Base-by-base conservation (phyloP, 192 early-diverging fungal species). In the Rhizophagus clarus region DNA sequence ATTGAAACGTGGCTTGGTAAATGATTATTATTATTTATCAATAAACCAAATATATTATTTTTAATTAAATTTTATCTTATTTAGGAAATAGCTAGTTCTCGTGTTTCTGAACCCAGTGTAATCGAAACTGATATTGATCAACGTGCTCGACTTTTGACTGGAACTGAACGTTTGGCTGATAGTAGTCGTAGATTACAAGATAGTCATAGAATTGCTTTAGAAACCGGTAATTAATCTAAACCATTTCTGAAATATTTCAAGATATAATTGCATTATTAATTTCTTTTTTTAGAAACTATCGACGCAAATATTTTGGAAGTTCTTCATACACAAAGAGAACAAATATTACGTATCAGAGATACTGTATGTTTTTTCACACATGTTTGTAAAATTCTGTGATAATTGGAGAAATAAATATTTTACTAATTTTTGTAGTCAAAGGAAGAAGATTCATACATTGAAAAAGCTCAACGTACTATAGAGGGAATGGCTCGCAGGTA, bases 281-380 rank as follows among this genome's bases (percentile, higher is more conserved):
- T 17, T 14, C 67, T 51, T n/a, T 63, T 20, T 78, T 3, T 61
- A 86, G 97, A 99, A 86, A 80, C 87, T 11, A 86, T 96, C 34
- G 97, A 96, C 5, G 94, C 94, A 34, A 90, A 88, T 42, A 97
- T 97, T 24, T 85, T 99, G 72, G 89, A 91, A 17, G 92, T 92
- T 76, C 81, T 98, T 80, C 88, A 94, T 72, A 87, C 92, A 34
- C 98, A 99, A 83, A 81, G 98, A 45, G 95, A 99, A 82, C 95
- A 97, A 74, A 96, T 99, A 80, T 81, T 93, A 31, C 85, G 92
- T 66, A 95, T 96, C 29, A 87, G 93, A 78, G 93, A 98, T 87
- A 91, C 91, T 11, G 93, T 96, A 89, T 76, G 86, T 84, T 40
- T 14, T 37, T 40, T 64, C 66, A 29, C 70, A 10, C 79, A 61